These are phyloP conservation scores for Coffea canephora DNA, from an alignment of 257 asterid genomes.

Conservation along the genomic window DNA sequence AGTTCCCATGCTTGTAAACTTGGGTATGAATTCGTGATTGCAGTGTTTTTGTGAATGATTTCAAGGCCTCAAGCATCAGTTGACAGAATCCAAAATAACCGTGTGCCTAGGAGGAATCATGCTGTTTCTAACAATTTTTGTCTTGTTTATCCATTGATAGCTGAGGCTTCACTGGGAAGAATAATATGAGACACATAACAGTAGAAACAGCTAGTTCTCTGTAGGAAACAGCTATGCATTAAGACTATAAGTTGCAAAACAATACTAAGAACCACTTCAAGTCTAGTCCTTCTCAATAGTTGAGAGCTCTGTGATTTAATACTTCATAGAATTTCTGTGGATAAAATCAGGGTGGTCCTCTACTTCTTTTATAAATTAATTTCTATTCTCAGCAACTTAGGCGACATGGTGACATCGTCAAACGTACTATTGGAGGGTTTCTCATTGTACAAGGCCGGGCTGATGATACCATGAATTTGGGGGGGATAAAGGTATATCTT, in stretches of 20 bases:
- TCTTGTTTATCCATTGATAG: neutral
- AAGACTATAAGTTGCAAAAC: neutral
- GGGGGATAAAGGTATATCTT: slow-evolving; percentile 77
- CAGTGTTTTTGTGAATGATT: neutral
- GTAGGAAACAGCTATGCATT: no score
- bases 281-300: neutral
- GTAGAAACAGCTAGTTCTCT: no score
- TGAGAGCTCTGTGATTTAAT: neutral
- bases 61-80: neutral
- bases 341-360: neutral
- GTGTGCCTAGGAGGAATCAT: neutral
- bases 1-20: no score
- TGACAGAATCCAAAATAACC: neutral
- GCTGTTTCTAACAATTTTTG: neutral
- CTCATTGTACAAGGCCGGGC: slow-evolving; percentile 78
- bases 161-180: neutral
- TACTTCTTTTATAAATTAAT: neutral
- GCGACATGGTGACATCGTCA: slow-evolving; percentile 84
- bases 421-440: slow-evolving; percentile 74
- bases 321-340: neutral
- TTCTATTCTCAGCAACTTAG: slow-evolving; percentile 62
- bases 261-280: neutral
- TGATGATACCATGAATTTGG: slow-evolving; percentile 97
- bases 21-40: no score
- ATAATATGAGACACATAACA: no score